Evolutionary conservation across 1,284 basidiomycete species (phyloP).

Genomic region (Ustanciosporium gigantosporum): DNA sequence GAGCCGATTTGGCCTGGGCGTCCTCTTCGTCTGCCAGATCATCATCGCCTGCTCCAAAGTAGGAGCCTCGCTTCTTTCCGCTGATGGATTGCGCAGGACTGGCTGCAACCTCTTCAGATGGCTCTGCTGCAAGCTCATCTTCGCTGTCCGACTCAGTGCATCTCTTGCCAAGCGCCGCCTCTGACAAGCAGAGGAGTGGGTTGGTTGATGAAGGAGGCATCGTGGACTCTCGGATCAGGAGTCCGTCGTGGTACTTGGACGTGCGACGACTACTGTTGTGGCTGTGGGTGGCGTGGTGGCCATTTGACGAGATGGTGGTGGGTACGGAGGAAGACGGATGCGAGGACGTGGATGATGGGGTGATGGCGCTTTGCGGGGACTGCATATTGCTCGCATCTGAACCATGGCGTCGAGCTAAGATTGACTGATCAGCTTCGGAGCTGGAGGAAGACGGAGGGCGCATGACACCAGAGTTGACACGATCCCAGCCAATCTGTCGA

Average conservation of each 20-base stretch:
- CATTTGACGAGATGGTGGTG: slow-evolving; percentile 13
- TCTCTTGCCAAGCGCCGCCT: slow-evolving; percentile 37
- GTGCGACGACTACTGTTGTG: slow-evolving; percentile 22
- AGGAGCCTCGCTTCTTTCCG: slow-evolving; percentile 8
- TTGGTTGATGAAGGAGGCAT: slow-evolving; percentile 41
- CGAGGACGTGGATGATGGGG: slow-evolving; percentile 15
- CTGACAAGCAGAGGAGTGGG: slow-evolving; percentile 35
- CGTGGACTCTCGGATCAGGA: slow-evolving; percentile 29
- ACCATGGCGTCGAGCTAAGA: slow-evolving; percentile 9
- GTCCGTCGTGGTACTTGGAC: slow-evolving; percentile 37
- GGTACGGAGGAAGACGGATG: slow-evolving; percentile 13
- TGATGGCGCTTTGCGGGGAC: slow-evolving; percentile 19
- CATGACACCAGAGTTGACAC: not conserved
- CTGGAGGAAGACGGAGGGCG: not conserved
- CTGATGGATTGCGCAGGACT: slow-evolving; percentile 4
- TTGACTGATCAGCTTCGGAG: not conserved
- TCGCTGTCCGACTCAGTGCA: slow-evolving; percentile 35
- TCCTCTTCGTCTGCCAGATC: slow-evolving; percentile 13
- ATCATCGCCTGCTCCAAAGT: slow-evolving; percentile 1
- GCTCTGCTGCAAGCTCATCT: slow-evolving; percentile 20
- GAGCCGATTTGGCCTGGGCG: slow-evolving; percentile 17
- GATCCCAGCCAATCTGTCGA: not conserved
- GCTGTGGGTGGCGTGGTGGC: slow-evolving; percentile 11
- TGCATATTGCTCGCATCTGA: slow-evolving; percentile 32
- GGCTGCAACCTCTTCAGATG: slow-evolving; percentile 1